These are phyloP conservation scores for Trichophyton benhamiae DNA, from an alignment of 2,329 filamentous ascomycete genomes.

Conservation along the genomic window DNA sequence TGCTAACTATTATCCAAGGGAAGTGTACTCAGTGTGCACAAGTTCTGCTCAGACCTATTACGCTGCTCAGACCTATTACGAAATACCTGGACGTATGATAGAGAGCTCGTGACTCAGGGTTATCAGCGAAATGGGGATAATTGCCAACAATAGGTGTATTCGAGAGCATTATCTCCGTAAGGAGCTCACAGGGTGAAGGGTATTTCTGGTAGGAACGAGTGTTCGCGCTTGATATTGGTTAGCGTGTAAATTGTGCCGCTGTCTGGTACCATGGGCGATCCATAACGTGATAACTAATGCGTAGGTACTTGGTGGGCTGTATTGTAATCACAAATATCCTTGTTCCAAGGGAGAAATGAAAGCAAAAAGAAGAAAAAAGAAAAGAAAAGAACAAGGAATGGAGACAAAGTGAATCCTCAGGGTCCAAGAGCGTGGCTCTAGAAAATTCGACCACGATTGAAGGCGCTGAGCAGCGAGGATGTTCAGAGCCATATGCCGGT, in stretches of 20 bases:
- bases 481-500: background rate
- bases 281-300: background rate
- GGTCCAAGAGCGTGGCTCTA: background rate
- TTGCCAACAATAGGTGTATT: background rate
- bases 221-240: background rate
- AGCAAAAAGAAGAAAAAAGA: background rate
- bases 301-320: background rate
- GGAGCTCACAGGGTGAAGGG: background rate
- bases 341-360: background rate
- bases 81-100: too few relatives aligned
- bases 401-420: background rate
- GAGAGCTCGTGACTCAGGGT: too few relatives aligned
- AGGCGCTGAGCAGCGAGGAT: too few relatives aligned
- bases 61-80: too few relatives aligned
- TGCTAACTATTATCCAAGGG: too few relatives aligned
- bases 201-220: background rate
- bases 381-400: background rate
- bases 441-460: background rate
- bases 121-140: background rate
- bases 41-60: too few relatives aligned
- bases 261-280: background rate
- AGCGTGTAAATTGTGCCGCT: background rate
- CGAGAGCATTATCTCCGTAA: background rate
- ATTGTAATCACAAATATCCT: background rate
- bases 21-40: too few relatives aligned